Conservation (phyloP, 2,329 filamentous ascomycete species). For the Myriangium duriaei region DNA sequence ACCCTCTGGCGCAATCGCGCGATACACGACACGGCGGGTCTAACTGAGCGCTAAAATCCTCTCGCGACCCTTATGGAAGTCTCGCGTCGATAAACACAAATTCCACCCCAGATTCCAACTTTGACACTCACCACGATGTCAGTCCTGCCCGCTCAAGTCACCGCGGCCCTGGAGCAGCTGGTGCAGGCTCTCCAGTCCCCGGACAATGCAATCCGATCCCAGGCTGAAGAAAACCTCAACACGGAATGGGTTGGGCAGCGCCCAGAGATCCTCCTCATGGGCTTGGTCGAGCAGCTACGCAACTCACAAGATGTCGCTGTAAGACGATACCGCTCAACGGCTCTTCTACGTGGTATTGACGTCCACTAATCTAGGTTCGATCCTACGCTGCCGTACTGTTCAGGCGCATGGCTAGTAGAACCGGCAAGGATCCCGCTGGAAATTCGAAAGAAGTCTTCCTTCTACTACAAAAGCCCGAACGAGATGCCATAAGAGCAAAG, state of each 20-base stretch:
- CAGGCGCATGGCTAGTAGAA: slow-evolving; percentile 81
- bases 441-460: slow-evolving; percentile 76
- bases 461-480: slow-evolving; percentile 60
- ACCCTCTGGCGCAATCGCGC: neutral
- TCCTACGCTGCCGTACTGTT: slow-evolving; percentile 92
- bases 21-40: neutral
- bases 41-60: neutral
- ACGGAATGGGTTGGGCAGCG: slow-evolving; percentile 75
- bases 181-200: slow-evolving; percentile 77
- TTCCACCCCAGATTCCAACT: neutral
- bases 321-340: slow-evolving; percentile 26
- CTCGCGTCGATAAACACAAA: neutral
- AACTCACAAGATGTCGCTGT: slow-evolving; percentile 62
- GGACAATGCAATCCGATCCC: slow-evolving; percentile 73
- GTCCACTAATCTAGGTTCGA: slow-evolving; percentile 52
- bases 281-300: slow-evolving; percentile 81
- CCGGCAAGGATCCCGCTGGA: slow-evolving; percentile 58
- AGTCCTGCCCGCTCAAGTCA: slow-evolving; percentile 70
- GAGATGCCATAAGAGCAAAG: slow-evolving; percentile 68
- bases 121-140: slow-evolving; percentile 35
- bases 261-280: slow-evolving; percentile 85
- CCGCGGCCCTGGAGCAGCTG: slow-evolving; percentile 72
- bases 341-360: slow-evolving; percentile 5
- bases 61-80: neutral
- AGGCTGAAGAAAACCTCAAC: slow-evolving; percentile 82